Base-by-base conservation (phyloP, 2,329 filamentous ascomycete genomes). In the Hypoxylon sp. region DNA sequence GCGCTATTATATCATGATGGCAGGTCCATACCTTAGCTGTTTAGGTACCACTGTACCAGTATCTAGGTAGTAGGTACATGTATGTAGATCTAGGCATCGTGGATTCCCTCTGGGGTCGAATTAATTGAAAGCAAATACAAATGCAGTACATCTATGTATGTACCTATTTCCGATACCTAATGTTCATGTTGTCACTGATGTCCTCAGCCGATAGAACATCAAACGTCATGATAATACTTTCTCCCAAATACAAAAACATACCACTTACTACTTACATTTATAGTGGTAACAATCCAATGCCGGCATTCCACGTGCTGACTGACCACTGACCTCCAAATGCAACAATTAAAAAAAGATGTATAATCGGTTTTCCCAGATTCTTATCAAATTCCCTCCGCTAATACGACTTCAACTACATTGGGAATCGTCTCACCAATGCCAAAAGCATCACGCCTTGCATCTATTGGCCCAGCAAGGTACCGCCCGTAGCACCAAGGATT, bases 231-330 rank as follows among this genome's bases (percentile, higher is more conserved):
- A n/a, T n/a, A n/a, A n/a, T n/a, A n/a, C n/a, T n/a, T n/a, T n/a
- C n/a, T n/a, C n/a, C n/a, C n/a, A n/a, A n/a, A n/a, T n/a, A n/a
- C n/a, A n/a, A n/a, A n/a, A n/a, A n/a, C n/a, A n/a, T n/a, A n/a
- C n/a, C n/a, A n/a, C n/a, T n/a, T n/a, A n/a, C 26, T 36, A 19
- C n/a, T 12, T 26, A 23, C 31, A 16, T 31, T 32, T 32, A 43
- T 31, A 38, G 21, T 38, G 30, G 36, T 25, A 23, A 45, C 30
- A 29, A 35, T 47, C 36, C 25, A 43, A 51, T 46, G 31, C 51
- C 31, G 29, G 41, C 42, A 54, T n/a, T 25, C 55, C 55, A 57
- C 51, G 55, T 58, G 51, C 55, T 48, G 49, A 36, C 16, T 20
- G 47, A 37, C 51, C 46, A 57, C 29, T 54, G 26, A 50, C 40